Conservation (phyloP, 495 filamentous ascomycete species). For the Hypoxylon rickii region DNA sequence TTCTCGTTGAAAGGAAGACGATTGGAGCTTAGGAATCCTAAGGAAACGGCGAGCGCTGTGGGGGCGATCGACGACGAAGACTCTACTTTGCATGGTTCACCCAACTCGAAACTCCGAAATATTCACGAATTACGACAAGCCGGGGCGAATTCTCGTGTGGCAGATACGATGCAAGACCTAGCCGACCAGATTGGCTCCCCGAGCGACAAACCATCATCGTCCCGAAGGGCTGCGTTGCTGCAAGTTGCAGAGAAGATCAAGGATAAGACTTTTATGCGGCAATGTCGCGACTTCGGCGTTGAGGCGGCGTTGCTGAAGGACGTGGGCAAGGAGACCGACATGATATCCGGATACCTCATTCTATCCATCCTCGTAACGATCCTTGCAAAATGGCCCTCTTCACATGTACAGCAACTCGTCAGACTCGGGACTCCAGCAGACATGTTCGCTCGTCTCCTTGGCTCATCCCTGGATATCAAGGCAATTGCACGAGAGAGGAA, state of each 20-base stretch:
- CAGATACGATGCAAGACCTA: slow-evolving; percentile 78
- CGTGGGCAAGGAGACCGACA: slow-evolving; percentile 56
- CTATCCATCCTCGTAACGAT: slow-evolving; percentile 60
- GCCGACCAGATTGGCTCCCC: slow-evolving; percentile 79
- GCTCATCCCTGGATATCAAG: slow-evolving; percentile 54
- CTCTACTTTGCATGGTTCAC: slow-evolving; percentile 64
- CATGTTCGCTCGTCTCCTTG: slow-evolving; percentile 60
- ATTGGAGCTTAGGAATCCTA: slow-evolving; percentile 45
- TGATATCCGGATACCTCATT: slow-evolving; percentile 63
- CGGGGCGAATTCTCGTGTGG: slow-evolving; percentile 80
- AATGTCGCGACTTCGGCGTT: slow-evolving; percentile 76
- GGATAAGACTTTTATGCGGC: slow-evolving; percentile 65
- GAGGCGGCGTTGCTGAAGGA: slow-evolving; percentile 66
- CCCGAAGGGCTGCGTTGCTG: slow-evolving; percentile 56
- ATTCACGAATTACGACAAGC: slow-evolving; percentile 90
- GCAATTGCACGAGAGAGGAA: slow-evolving; percentile 63
- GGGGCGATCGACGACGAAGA: slow-evolving; percentile 55
- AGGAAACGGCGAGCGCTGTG: slow-evolving; percentile 33
- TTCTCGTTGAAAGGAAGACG: slow-evolving; percentile 40
- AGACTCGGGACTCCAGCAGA: slow-evolving; percentile 51
- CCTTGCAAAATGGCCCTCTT: slow-evolving; percentile 54
- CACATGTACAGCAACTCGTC: slow-evolving; percentile 56
- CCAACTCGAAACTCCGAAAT: slow-evolving; percentile 54
- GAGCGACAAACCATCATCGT: slow-evolving; percentile 50
- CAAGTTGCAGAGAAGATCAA: slow-evolving; percentile 76